Base-by-base conservation (phyloP, 2,329 filamentous ascomycete genomes). In the Phialophora chinensis region DNA sequence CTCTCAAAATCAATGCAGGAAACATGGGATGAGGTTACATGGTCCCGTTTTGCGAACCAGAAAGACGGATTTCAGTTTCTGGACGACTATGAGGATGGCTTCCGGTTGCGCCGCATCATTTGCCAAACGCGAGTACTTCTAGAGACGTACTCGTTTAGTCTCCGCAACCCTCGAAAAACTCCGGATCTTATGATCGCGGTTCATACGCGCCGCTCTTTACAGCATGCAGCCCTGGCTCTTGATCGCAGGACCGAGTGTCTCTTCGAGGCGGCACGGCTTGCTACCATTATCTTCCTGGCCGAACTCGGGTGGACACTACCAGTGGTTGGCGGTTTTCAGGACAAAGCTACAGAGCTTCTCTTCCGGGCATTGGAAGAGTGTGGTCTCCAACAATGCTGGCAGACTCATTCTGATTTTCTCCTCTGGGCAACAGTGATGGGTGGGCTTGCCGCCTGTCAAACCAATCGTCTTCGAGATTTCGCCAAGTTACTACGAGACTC, bases 401-500 rank as follows among this genome's bases (percentile, higher is more conserved):
- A 61, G 20, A 53, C 47, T 12, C 49, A 61, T 25, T 31, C n/a
- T 17, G 59, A 61, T n/a, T 61, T 61, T 10, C 59, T 61, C n/a
- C 2, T 52, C 10, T 61, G 59, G 59, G 59, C 47, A 3, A 61
- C 59, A 29, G 49, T 61, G 2, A 42, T 61, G 5, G 59, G 59
- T 52, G 59, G 59, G 8, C 59, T 61, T 31, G 59, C 49, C 20
- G 59, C 59, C n/a, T 49, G 33, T 14, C 47, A 61, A 4, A 29
- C 29, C 12, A 3, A 31, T 7, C 59, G 49, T 3, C 20, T 61
- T 12, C 31, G 31, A 42, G 29, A 33, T 17, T 61, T 61, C 35
- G 49, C 31, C 20, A 3, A 14, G 6, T 23, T 23, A 11, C n/a
- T 61, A 35, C 49, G 49, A 38, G 12, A 61, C n/a, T 35, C 47